Evolutionary conservation across 768 basidiomycete species (phyloP).

Genomic region (Daedaleopsis nitida): DNA sequence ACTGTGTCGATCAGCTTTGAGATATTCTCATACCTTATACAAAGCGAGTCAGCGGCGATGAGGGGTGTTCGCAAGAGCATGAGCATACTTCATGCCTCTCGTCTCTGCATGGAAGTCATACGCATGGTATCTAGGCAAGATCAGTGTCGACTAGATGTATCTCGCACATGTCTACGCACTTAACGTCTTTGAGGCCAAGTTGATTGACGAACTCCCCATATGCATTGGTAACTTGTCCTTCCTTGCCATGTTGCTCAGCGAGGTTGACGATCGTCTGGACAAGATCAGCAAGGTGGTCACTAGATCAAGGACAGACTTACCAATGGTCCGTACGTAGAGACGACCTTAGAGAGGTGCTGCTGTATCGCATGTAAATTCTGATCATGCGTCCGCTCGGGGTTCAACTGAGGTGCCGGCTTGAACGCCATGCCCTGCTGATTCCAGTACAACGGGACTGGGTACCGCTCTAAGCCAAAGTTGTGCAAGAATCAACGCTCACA

Average conservation of each 20-base stretch:
- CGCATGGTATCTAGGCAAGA: slow-evolving; percentile 58
- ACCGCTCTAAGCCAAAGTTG: slow-evolving; percentile 4
- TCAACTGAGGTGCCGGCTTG: slow-evolving; percentile 84
- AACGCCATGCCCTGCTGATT: slow-evolving; percentile 84
- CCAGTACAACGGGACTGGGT: slow-evolving; percentile 88
- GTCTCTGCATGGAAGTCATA: slow-evolving; percentile 96
- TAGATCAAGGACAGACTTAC: slow-evolving; percentile 41
- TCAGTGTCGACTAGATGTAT: background rate
- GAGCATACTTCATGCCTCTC: slow-evolving; percentile 84
- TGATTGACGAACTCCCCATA: slow-evolving; percentile 72
- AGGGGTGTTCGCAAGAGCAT: background rate
- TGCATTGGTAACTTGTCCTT: slow-evolving; percentile 74
- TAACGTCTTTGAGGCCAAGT: slow-evolving; percentile 53
- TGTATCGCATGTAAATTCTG: slow-evolving; percentile 72
- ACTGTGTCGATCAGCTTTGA: slow-evolving; percentile 72
- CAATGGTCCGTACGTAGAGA: slow-evolving; percentile 75
- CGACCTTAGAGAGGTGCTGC: slow-evolving; percentile 70
- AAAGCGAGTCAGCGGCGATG: slow-evolving; percentile 3
- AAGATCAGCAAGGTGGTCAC: background rate
- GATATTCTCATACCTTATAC: slow-evolving; percentile 83
- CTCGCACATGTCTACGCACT: slow-evolving; percentile 40
- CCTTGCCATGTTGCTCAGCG: slow-evolving; percentile 89
- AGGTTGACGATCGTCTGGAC: slow-evolving; percentile 81
- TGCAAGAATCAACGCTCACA: background rate
- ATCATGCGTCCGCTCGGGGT: slow-evolving; percentile 68